Evolutionary conservation across 768 basidiomycete species (phyloP).

Genomic region (Calocybe indica): DNA sequence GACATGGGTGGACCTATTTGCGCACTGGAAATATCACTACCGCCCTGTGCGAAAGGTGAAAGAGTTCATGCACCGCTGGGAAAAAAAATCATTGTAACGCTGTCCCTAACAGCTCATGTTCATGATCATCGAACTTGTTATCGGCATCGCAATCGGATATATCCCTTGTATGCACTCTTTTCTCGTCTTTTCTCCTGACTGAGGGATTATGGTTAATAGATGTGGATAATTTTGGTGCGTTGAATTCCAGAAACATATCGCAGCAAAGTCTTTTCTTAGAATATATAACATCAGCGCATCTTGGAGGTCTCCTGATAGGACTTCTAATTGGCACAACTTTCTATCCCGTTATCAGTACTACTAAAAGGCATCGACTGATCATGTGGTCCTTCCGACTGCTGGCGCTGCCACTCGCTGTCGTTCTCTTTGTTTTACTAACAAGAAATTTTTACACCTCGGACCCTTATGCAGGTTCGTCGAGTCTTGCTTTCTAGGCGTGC

Average conservation of each 20-base stretch:
- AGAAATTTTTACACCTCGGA: constrained; percentile 89
- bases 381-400: constrained; percentile 69
- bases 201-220: constrained; percentile 30
- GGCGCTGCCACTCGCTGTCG: constrained; percentile 68
- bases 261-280: background rate
- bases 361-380: constrained; percentile 64
- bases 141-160: constrained; percentile 82
- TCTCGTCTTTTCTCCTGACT: background rate
- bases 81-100: background rate
- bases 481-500: constrained; percentile 3
- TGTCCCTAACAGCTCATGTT: constrained; percentile 55
- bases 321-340: constrained; percentile 78
- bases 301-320: constrained; percentile 84
- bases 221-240: constrained; percentile 85
- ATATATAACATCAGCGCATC: constrained; percentile 50
- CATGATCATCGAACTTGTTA: constrained; percentile 80
- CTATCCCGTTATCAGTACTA: constrained; percentile 83
- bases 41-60: constrained; percentile 73
- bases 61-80: background rate
- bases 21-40: constrained; percentile 90
- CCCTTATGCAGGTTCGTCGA: constrained; percentile 68
- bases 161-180: constrained; percentile 57
- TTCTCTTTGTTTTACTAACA: constrained; percentile 77
- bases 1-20: constrained; percentile 83
- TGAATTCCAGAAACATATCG: background rate